phyloP scores from a whole-genome alignment of 163 green algal genomes.

The Coccomyxa subellipsoidea region DNA sequence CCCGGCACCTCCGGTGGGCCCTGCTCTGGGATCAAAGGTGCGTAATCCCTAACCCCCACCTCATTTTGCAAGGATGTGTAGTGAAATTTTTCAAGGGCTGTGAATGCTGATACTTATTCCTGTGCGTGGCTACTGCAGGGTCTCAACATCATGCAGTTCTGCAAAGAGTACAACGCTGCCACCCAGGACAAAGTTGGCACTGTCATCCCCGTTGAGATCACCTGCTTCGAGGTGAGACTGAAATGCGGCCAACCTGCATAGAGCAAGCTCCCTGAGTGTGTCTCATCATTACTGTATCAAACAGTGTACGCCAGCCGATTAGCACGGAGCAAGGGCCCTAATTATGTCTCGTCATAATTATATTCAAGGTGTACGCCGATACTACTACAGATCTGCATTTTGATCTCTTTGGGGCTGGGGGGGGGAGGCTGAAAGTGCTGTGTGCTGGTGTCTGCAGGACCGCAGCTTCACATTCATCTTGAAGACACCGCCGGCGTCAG shows the following conservation, averaged over 20 bases:
- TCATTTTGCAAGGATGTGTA: background rate
- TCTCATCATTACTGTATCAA: background rate
- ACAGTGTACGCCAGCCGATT: background rate
- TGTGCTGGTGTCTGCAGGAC: slow-evolving; percentile 63
- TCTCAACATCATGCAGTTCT: slow-evolving; percentile 99
- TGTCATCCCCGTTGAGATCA: slow-evolving; percentile 99
- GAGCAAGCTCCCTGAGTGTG: background rate
- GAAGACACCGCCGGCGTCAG: slow-evolving; percentile 95
- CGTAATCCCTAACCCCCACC: too few relatives aligned
- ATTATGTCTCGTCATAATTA: too few relatives aligned
- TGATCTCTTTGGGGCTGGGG: too few relatives aligned
- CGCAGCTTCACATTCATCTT: slow-evolving; percentile 97
- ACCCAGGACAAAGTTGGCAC: slow-evolving; percentile 95
- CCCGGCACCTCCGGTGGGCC: slow-evolving; percentile 93
- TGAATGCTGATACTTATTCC: background rate
- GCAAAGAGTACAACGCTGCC: slow-evolving; percentile 99
- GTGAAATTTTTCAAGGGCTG: background rate
- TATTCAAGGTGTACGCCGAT: too few relatives aligned
- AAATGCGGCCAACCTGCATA: background rate
- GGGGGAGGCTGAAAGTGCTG: background rate
- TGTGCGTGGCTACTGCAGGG: slow-evolving; percentile 56
- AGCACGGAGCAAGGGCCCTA: too few relatives aligned
- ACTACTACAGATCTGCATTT: too few relatives aligned
- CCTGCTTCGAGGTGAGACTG: slow-evolving; percentile 88
- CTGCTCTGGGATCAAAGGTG: slow-evolving; percentile 92